Evolutionary conservation across 441 rosid genomes (phyloP).

Genomic region (Euphorbia corollata): DNA sequence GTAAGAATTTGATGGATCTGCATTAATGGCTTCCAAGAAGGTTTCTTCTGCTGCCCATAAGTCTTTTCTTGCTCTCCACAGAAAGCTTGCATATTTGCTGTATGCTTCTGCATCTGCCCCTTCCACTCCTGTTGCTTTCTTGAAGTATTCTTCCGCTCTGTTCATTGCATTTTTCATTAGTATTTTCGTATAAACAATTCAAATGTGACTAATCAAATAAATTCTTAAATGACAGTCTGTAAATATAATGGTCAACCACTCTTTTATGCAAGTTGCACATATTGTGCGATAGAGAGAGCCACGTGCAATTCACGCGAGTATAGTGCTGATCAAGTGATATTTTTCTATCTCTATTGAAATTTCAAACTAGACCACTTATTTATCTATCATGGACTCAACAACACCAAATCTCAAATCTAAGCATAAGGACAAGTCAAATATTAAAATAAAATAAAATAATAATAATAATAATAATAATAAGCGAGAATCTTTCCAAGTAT

Average conservation of each 20-base stretch:
- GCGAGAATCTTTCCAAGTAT: neutral
- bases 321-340: neutral
- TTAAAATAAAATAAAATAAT: neutral
- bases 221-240: no score
- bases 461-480: no score
- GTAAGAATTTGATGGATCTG: conserved; percentile 56
- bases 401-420: neutral
- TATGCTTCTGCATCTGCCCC: conserved; percentile 65
- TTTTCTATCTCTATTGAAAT: neutral
- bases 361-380: conserved; percentile 3
- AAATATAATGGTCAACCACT: conserved; percentile 5
- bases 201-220: no score
- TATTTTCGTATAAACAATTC: no score
- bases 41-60: conserved; percentile 86
- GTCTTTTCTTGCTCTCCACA: conserved; percentile 65
- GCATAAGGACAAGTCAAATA: conserved; percentile 11
- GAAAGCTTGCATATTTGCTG: conserved; percentile 64
- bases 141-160: conserved; percentile 82
- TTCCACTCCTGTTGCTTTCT: conserved; percentile 50
- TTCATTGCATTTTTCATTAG: conserved; percentile 1
- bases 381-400: neutral
- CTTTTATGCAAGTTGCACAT: conserved; percentile 9
- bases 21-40: conserved; percentile 67
- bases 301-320: conserved; percentile 16
- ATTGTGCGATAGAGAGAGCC: neutral